Conservation (phyloP, 305 asterid genomes). For the Fraxinus ornus region DNA sequence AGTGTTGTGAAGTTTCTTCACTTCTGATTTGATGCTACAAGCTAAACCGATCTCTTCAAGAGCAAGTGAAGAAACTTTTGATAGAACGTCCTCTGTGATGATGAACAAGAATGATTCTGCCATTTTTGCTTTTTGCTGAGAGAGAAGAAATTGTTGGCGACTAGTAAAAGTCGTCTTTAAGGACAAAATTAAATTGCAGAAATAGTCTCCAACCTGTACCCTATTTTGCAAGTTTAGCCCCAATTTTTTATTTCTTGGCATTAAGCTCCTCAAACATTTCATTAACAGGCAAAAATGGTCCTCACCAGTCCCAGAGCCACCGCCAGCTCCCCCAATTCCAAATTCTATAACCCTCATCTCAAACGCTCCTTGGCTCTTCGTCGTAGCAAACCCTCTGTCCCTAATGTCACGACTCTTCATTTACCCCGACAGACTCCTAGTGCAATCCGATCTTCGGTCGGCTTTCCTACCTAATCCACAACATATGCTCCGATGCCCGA, state of each 20-base stretch:
- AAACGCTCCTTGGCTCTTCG: not conserved
- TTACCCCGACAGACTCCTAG: not conserved
- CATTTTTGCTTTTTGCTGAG: slow-evolving; percentile 22
- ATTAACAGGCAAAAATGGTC: not conserved
- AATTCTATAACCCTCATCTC: not conserved
- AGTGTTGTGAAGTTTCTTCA: slow-evolving; percentile 40
- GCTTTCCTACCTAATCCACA: not conserved
- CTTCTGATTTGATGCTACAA: slow-evolving; percentile 39
- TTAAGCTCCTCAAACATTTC: not conserved
- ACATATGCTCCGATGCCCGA: not conserved
- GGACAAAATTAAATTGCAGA: not conserved
- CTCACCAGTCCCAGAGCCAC: not conserved
- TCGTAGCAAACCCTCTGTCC: not conserved
- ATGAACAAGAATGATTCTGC: slow-evolving; percentile 43
- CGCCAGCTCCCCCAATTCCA: not conserved
- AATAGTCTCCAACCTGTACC: not conserved
- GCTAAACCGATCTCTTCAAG: slow-evolving; percentile 34
- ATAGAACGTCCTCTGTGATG: slow-evolving; percentile 39
- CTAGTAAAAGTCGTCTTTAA: not conserved
- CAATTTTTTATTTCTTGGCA: not conserved
- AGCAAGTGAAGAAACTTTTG: slow-evolving; percentile 38
- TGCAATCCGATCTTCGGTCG: not conserved
- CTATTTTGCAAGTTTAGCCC: not conserved
- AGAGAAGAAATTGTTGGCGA: not conserved
- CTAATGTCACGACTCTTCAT: not conserved